A percentile compares a stretch with the other conserved stretches of the same genome.
These are phyloP conservation scores for Pseudocercospora eumusae DNA, from an alignment of 2,329 filamentous ascomycete genomes.

Conservation along the genomic window DNA sequence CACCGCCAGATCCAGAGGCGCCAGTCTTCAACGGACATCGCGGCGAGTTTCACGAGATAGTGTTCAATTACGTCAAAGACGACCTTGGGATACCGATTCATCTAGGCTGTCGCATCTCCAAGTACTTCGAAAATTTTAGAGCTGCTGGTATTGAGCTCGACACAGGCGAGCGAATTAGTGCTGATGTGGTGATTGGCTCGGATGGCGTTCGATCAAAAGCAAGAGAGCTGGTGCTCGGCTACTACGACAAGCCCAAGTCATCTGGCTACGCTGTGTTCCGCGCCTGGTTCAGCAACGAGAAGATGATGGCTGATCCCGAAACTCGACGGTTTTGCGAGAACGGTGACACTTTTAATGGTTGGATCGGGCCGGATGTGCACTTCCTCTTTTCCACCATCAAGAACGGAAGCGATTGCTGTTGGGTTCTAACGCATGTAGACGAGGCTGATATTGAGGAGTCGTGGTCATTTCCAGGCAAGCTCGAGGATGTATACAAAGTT, in stretches of 20 bases:
- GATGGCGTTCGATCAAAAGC: slow-evolving; percentile 49
- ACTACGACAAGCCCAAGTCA: slow-evolving; percentile 31
- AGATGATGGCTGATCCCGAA: slow-evolving; percentile 5
- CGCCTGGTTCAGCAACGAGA: slow-evolving; percentile 4
- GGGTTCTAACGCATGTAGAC: slow-evolving; percentile 3
- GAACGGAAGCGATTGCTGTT: slow-evolving; percentile 3
- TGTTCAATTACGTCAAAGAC: slow-evolving; percentile 7
- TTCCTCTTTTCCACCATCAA: slow-evolving; percentile 6
- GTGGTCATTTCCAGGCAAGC: slow-evolving; percentile 7
- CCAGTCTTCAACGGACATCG: slow-evolving; percentile 8
- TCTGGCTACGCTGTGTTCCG: slow-evolving; percentile 37
- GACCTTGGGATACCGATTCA: slow-evolving; percentile 12
- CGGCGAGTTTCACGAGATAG: slow-evolving; percentile 5
- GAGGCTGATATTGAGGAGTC: slow-evolving; percentile 6
- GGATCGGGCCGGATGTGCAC: slow-evolving; percentile 1
- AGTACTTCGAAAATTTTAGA: not conserved
- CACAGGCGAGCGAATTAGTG: slow-evolving; percentile 34
- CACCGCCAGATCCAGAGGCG: slow-evolving; percentile 3
- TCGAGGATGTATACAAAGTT: slow-evolving; percentile 5
- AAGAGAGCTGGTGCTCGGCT: slow-evolving; percentile 38
- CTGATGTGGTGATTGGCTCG: slow-evolving; percentile 39
- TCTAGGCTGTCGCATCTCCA: slow-evolving; percentile 2
- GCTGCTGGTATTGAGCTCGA: slow-evolving; percentile 9
- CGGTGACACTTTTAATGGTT: slow-evolving; percentile 1
- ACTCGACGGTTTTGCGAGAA: slow-evolving; percentile 46